phyloP scores from a whole-genome alignment of 176 grass and related monocot species.

The Neostapfia colusana region DNA sequence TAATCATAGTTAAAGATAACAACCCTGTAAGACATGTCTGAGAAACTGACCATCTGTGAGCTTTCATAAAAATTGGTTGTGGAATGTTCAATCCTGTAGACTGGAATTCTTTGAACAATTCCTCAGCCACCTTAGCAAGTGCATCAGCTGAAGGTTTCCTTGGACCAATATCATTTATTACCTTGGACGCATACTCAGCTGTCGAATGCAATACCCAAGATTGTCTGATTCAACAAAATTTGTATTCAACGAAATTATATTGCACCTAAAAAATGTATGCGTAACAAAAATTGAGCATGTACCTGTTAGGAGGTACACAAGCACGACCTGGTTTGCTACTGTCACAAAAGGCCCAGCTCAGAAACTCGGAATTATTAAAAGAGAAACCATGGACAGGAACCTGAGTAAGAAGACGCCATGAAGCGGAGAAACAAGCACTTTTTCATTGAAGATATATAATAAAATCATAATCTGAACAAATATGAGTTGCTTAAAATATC shows the following conservation, averaged over 20 bases:
- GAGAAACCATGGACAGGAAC: constrained; percentile 81
- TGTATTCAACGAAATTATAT: constrained; percentile 6
- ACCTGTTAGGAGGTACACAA: constrained; percentile 57
- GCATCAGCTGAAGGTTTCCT: constrained; percentile 76
- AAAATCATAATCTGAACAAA: not conserved
- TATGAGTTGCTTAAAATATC: constrained; percentile 19
- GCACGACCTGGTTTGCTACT: constrained; percentile 74
- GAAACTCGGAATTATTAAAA: constrained; percentile 78
- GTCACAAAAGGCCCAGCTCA: constrained; percentile 81
- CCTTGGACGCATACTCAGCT: constrained; percentile 67
- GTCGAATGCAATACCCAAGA: constrained; percentile 89
- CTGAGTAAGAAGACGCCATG: constrained; percentile 43
- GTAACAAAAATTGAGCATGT: not conserved
- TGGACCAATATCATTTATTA: constrained; percentile 59
- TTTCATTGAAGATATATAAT: not conserved
- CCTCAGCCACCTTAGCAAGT: constrained; percentile 73
- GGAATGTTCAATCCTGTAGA: constrained; percentile 62
- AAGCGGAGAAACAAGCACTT: constrained; percentile 2
- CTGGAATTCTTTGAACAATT: constrained; percentile 83
- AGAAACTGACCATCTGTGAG: constrained; percentile 88
- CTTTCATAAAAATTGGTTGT: constrained; percentile 83
- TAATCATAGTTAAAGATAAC: constrained; percentile 6
- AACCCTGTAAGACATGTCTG: constrained; percentile 3
- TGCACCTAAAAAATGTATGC: not conserved
- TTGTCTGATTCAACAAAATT: constrained; percentile 54